Base-by-base conservation (phyloP, 345 rosid species). In the Populus tremula region DNA sequence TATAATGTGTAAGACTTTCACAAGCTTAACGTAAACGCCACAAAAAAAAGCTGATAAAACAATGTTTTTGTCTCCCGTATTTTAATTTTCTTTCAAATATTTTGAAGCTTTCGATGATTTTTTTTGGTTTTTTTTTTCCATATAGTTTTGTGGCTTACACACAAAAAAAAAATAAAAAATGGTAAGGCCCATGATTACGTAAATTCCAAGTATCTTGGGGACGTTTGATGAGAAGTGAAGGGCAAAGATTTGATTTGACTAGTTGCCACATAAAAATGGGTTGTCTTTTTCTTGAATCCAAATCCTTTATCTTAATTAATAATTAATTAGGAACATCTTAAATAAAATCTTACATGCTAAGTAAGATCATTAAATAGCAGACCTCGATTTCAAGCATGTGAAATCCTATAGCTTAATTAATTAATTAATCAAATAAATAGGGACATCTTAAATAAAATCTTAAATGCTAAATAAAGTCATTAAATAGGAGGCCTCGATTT, bases 21-120 rank as follows among this genome's bases (percentile, higher is more conserved):
- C 80, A 38, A 70, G 86, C 85, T 84, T 81, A n/a, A 81, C 89
- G 88, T 79, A 67, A 82, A 86, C 88, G 85, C 86, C 84, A 87
- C 80, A 78, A 78, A 79, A 9, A 9, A 21, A 10, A 47, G 50
- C 79, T 77, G 59, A 62, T 17, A 61, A 74, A 20, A 72, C 69
- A 41, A 71, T 17, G 69, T 31, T 39, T 17, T 20, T 20, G 50
- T 68, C 21, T 69, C 21, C 33, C 12, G 17, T 21, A 3, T 6
- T 56, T 31, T 49, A 35, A 2, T 67, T 12, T 72, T 36, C 67
- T 10, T 17, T 66, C 1, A 39, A 49, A 43, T 25, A 41, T 69
- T 56, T 25, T 54, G 8, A 25, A 23, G 21, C 63, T 59, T 72
- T 65, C 65, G 67, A 31, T 31, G 8, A 21, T 12, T 29, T 63